phyloP scores from a whole-genome alignment of 768 basidiomycete species.

The Multifurca ochricompacta region DNA sequence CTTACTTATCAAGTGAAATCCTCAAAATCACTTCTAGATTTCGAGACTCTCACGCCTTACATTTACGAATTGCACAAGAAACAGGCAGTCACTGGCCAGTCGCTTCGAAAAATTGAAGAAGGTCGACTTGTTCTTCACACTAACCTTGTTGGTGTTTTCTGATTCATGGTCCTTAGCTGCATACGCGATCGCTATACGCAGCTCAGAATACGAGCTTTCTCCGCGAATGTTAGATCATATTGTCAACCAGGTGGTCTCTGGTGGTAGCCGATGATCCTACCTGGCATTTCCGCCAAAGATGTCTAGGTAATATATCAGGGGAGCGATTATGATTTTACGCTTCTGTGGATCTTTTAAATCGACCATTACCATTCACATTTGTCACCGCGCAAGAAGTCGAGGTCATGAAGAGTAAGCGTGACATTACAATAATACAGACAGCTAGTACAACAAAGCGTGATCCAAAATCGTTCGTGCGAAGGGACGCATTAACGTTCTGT shows the following conservation, averaged over 20 bases:
- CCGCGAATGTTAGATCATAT: constrained; percentile 65
- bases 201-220: constrained; percentile 65
- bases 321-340: neutral
- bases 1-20: neutral
- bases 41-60: constrained; percentile 67
- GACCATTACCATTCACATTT: neutral
- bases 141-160: neutral
- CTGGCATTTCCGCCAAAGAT: neutral
- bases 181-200: constrained; percentile 64
- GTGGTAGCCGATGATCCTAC: constrained; percentile 4
- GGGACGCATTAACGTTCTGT: neutral
- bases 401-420: neutral
- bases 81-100: constrained; percentile 75
- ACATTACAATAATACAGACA: neutral
- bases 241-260: constrained; percentile 33
- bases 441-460: neutral
- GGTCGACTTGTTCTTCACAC: constrained; percentile 39
- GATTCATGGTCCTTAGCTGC: constrained; percentile 40
- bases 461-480: neutral
- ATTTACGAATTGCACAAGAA: constrained; percentile 77
- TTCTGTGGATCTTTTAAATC: neutral
- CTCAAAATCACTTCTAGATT: constrained; percentile 40
- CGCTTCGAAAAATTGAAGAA: constrained; percentile 92
- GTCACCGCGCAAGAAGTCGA: neutral
- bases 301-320: neutral